Base-by-base conservation (phyloP, 2,329 filamentous ascomycete species). In the Neonectria ditissima region DNA sequence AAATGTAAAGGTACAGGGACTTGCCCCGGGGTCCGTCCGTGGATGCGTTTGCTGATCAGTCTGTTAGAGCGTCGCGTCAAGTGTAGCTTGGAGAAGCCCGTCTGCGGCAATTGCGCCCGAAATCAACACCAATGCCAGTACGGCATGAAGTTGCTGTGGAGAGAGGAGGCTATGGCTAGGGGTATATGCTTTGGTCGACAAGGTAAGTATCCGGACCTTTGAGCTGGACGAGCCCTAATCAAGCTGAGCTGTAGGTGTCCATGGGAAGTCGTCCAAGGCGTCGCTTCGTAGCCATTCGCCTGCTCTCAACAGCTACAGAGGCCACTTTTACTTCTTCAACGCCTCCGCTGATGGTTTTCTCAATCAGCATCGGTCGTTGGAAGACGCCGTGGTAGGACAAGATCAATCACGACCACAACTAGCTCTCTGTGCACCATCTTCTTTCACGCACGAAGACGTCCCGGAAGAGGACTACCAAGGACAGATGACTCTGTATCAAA, bases 141-240 rank as follows among this genome's bases (percentile, higher is more conserved):
- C 6, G 59, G 59, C 22, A 13, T 61, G 10, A 61, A 61, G 59
- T 34, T 61, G 9, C 5, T 56, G 59, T 61, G 59, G 59, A 61
- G 59, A 51, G 59, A 61, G 39, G 59, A 61, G 52, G 59, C 59
- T 34, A 44, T 62, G 24, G 59, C 59, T n/a, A 57, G 53, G 45
- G 44, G 59, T 8, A 62, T 62, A 14, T 62, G 59, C 45, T 62
- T 62, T 26, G 59, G 59, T 11, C 34, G 59, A 22, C 59, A 62
- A 44, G 59, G 59, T 62, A 37, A 54, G 51, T 18, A 45, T 13
- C 28, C 4, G 14, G 24, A 5, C 6, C 14, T 20, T 51, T 20
- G 13, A 34, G 26, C 14, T 22, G 5, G 48, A 13, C 48, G 4
- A 20, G 9, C 10, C 10, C 11, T 26, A 26, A 26, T 26, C 18